phyloP scores from a whole-genome alignment of 768 basidiomycete genomes.

The Tulasnella sp. region DNA sequence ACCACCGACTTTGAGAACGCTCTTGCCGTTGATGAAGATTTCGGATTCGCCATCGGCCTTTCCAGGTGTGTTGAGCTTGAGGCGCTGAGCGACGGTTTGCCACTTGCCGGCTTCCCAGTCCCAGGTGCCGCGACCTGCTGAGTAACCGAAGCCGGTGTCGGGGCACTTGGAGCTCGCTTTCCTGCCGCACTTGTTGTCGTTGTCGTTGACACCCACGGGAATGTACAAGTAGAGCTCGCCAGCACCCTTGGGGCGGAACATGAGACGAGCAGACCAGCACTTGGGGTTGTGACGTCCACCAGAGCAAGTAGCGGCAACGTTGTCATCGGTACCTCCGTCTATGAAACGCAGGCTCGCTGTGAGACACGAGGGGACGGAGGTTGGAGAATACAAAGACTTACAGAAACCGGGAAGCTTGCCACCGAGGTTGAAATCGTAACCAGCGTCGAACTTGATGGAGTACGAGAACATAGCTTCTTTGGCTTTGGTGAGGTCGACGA shows the following conservation, averaged over 20 bases:
- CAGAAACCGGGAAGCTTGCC: slow-evolving; percentile 67
- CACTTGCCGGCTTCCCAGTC: slow-evolving; percentile 49
- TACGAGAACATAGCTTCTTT: slow-evolving; percentile 62
- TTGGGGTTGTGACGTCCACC: slow-evolving; percentile 50
- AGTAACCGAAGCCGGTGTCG: slow-evolving; percentile 38
- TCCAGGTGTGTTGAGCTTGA: slow-evolving; percentile 61
- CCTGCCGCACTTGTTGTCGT: slow-evolving; percentile 29
- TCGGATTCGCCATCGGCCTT: slow-evolving; percentile 43
- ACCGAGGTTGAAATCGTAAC: slow-evolving; percentile 53
- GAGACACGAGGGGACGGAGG: not conserved
- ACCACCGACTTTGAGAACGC: not conserved
- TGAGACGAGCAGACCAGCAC: slow-evolving; percentile 56
- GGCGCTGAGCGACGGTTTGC: slow-evolving; percentile 56
- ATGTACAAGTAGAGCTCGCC: slow-evolving; percentile 67
- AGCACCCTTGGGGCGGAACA: slow-evolving; percentile 55
- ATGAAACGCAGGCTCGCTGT: slow-evolving; percentile 12
- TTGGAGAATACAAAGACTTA: slow-evolving; percentile 26
- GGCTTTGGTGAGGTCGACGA: slow-evolving; percentile 36
- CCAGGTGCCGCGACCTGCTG: slow-evolving; percentile 59
- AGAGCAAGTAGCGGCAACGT: slow-evolving; percentile 43
- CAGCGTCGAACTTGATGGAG: slow-evolving; percentile 49
- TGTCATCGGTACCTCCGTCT: slow-evolving; percentile 47
- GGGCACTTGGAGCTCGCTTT: slow-evolving; percentile 37
- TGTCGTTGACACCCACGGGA: slow-evolving; percentile 24
- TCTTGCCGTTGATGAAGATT: slow-evolving; percentile 14